Conservation (phyloP, 208 protist species). For the Porcisia deanei region DNA sequence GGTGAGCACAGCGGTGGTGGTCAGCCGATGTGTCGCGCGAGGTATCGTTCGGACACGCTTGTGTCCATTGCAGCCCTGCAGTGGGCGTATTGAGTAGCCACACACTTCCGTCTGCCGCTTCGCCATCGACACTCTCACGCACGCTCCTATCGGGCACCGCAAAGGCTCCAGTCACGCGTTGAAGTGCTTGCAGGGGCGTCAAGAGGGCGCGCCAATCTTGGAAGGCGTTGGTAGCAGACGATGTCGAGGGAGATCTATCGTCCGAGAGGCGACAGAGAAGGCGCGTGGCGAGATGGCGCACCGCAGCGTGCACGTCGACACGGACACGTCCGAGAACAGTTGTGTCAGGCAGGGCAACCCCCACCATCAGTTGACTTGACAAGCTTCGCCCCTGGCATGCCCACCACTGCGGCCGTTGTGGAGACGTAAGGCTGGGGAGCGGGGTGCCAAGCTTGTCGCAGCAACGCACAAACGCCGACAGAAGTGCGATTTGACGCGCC, state of each 20-base stretch:
- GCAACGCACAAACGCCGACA: background rate
- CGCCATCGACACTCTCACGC: background rate
- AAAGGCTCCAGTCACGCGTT: background rate
- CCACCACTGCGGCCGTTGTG: background rate
- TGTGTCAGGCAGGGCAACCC: background rate
- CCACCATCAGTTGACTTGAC: background rate
- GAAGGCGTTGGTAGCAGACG: background rate
- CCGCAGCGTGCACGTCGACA: background rate
- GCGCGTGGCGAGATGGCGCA: constrained; percentile 5
- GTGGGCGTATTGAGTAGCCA: constrained; percentile 3
- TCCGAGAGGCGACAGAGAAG: constrained; percentile 4
- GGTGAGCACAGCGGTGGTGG: background rate
- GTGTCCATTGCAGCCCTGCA: constrained; percentile 3
- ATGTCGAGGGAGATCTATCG: background rate
- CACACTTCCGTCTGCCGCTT: background rate
- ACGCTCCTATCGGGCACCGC: background rate
- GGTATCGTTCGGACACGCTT: background rate
- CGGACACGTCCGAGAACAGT: background rate
- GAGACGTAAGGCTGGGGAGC: background rate
- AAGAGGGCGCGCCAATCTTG: constrained; percentile 7
- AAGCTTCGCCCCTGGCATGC: background rate
- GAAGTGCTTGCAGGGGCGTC: constrained; percentile 14
- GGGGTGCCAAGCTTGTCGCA: constrained; percentile 1
- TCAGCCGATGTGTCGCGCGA: background rate
- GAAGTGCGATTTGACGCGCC: background rate